Evolutionary conservation across 805 yeast genomes (phyloP), one percentile per base, ranked within the genome.

Genomic region (Suhomyces sp.): DNA sequence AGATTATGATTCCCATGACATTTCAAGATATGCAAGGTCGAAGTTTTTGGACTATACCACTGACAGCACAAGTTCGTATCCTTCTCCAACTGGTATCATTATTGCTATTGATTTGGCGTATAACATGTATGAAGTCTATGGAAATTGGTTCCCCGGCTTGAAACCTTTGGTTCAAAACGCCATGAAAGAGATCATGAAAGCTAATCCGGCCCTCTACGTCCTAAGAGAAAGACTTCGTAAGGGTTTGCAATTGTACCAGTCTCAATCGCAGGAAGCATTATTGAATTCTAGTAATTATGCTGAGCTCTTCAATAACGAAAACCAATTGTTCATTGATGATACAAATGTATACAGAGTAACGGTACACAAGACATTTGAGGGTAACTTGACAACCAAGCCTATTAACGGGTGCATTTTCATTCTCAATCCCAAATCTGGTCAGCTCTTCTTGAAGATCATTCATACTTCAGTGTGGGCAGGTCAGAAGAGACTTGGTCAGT

Each of bases 381-480:
- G 98, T 1, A 94, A 93, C 65, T 77, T 90, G 55, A 86, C 97
- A 1, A 91, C 96, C 0, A 90, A 89, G 62, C 96, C 97, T 7
- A 82, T 91, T 49, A 94, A 94, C 71, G 99, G 99, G 55, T 91
- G 96, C 1, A 82, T 93, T 5, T 90, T 93, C 65, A 90, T 90
- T 58, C 72, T 94, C 64, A 90, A 93, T 64, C 97, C 99, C 1
- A 84, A 85, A 59, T 83, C 92, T 1, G 99, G 99, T 35, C 97
- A 92, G 65, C 70, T 94, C 48, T 91, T 88, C 65, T 76, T 94
- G 69, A 90, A 90, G 65, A 83, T 94, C 51, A 90, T 94, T 54
- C 98, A 93, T 63, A 90, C 96, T 0, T 88, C 96, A 5, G 96
- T 90, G 2, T 94, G 97, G 96, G 87, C 96, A 3, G 99, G 99